Percentiles rank a stretch among this genome's conserved stretches.
phyloP scores from a whole-genome alignment of 257 asterid genomes.

The Solanum peruvianum region DNA sequence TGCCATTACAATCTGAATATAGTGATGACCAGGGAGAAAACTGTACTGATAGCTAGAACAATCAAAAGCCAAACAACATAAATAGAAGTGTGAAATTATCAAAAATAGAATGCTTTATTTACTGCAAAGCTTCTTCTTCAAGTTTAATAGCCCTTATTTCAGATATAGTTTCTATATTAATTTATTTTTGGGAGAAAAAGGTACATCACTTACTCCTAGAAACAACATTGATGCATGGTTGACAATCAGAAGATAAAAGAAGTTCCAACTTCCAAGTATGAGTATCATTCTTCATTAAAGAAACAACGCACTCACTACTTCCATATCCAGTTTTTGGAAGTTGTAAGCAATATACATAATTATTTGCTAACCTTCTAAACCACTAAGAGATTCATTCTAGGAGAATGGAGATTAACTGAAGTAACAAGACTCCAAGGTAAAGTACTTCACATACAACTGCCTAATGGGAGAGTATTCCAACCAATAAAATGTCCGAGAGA shows the following conservation, averaged over 20 bases:
- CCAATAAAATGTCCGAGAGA: neutral
- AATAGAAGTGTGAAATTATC: neutral
- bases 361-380: neutral
- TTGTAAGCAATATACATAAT: neutral
- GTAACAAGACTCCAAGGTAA: neutral
- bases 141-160: neutral
- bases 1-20: neutral
- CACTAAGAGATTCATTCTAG: neutral
- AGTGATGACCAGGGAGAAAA: neutral
- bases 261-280: neutral
- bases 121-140: neutral
- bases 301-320: neutral
- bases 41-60: neutral
- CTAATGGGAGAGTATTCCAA: neutral
- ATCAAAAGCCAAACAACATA: neutral
- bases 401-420: neutral
- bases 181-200: neutral
- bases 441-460: neutral
- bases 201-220: neutral
- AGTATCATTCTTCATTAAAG: neutral
- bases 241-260: neutral
- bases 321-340: neutral
- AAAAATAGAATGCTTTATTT: neutral
- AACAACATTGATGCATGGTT: neutral
- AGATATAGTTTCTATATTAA: neutral